Evolutionary conservation across 2,329 filamentous ascomycete species (phyloP), one percentile per base, ranked within the genome.

Genomic region (Dactylonectria estremocensis): DNA sequence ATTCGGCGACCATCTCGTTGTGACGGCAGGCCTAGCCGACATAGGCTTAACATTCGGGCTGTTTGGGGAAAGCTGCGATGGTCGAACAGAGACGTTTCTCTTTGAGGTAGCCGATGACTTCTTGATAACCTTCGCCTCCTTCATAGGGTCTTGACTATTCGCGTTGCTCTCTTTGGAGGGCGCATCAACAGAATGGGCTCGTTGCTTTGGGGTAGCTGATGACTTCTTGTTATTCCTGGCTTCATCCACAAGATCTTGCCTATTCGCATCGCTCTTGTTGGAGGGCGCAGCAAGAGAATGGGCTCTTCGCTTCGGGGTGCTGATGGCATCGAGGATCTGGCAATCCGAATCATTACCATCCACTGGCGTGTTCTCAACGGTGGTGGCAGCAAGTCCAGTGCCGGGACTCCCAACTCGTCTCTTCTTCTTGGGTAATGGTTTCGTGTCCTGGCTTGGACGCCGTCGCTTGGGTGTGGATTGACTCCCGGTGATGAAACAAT

Each of bases 401-500:
- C 50, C 10, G 4, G 48, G 40, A 24, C 68, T 52, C 2, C 53
- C 59, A 28, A 68, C 24, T 50, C 63, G 65, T 50, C 57, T 66
- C 61, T 69, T 66, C 61, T 69, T 74, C 58, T 75, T 74, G 31
- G 24, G 28, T 3, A 55, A 59, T 4, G 49, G 43, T 9, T 64
- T 37, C 22, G 59, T 62, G 8, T 49, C 49, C 9, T 61, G 18
- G 8, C 11, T 28, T 6, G 54, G 60, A 3, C 22, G 37, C 9
- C 53, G 66, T 55, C 55, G 69, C 53, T 66, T 70, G 6, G 69
- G 65, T 20, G 66, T 62, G 22, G 61, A 49, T n/a, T 46, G 18
- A n/a, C 56, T 74, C 45, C 72, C 70, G n/a, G 68, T 69, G 8
- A 69, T 70, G 8, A 70, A 33, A 43, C 69, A 69, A 31, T 75